Evolutionary conservation across 1,284 basidiomycete genomes (phyloP).

Genomic region (Trametes polyzona): DNA sequence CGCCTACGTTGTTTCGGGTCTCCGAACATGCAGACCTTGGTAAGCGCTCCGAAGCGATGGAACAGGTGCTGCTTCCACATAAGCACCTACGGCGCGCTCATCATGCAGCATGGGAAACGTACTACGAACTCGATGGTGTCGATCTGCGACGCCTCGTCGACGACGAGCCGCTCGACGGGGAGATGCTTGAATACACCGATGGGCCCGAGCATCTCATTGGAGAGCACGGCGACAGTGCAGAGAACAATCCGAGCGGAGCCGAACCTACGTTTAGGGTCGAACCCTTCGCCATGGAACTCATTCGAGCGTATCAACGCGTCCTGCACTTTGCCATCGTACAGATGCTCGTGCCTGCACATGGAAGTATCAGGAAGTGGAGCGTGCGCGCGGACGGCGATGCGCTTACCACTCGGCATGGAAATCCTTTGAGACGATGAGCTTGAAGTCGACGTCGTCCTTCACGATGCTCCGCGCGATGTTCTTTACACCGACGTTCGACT

Average conservation of each 20-base stretch:
- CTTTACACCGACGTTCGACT: constrained; percentile 50
- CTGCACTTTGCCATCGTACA: constrained; percentile 49
- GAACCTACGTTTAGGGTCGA: constrained; percentile 13
- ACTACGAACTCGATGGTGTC: constrained; percentile 32
- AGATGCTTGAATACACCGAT: constrained; percentile 32
- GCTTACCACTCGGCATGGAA: constrained; percentile 63
- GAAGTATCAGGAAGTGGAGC: neutral
- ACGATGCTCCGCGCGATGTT: constrained; percentile 55
- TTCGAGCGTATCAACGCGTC: constrained; percentile 55
- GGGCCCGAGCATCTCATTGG: constrained; percentile 36
- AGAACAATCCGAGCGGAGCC: constrained; percentile 54
- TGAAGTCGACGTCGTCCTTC: constrained; percentile 39
- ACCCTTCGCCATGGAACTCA: constrained; percentile 34
- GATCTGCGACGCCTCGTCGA: constrained; percentile 57
- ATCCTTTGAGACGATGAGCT: constrained; percentile 51
- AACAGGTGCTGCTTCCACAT: constrained; percentile 48
- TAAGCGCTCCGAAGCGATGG: constrained; percentile 33
- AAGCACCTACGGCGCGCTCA: neutral
- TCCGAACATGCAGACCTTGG: constrained; percentile 49
- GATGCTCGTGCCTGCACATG: constrained; percentile 66
- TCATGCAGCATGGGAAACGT: neutral
- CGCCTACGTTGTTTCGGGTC: constrained; percentile 50
- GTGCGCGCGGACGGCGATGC: neutral
- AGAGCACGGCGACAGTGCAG: constrained; percentile 74
- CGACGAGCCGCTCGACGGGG: constrained; percentile 46